Conservation (phyloP, 768 basidiomycete genomes). For the Xerocomellus amylosporus region DNA sequence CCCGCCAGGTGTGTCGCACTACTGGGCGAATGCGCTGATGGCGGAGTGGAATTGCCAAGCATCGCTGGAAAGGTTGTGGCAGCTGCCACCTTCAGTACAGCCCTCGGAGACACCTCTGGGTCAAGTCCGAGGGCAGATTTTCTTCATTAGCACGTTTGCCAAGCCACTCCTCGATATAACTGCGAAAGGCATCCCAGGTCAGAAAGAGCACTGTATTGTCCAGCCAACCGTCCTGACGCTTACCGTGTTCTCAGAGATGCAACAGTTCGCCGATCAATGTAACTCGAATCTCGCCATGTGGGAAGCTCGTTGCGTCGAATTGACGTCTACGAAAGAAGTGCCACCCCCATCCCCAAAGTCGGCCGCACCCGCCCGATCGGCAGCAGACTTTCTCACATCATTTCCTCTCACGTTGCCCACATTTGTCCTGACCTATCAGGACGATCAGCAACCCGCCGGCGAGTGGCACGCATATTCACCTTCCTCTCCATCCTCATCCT, state of each 20-base stretch:
- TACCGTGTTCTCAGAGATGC: constrained; percentile 51
- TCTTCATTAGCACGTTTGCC: constrained; percentile 81
- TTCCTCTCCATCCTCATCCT: constrained; percentile 30
- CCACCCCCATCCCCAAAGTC: background rate
- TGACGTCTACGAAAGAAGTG: constrained; percentile 29
- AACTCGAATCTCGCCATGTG: constrained; percentile 67
- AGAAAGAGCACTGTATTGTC: constrained; percentile 13
- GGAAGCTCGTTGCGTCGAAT: constrained; percentile 48
- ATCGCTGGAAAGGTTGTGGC: constrained; percentile 74
- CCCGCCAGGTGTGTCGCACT: constrained; percentile 85
- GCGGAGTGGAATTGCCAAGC: constrained; percentile 92
- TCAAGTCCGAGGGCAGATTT: constrained; percentile 83
- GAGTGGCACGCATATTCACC: constrained; percentile 31
- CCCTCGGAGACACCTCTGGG: constrained; percentile 49
- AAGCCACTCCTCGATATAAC: constrained; percentile 81
- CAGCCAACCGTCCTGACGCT: constrained; percentile 8
- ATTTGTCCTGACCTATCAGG: constrained; percentile 31
- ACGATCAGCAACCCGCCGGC: constrained; percentile 20
- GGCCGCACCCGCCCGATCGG: constrained; percentile 31
- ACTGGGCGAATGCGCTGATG: constrained; percentile 88
- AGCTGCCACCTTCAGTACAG: constrained; percentile 59
- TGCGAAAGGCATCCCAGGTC: constrained; percentile 71
- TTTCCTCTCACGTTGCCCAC: constrained; percentile 58
- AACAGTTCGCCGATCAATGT: constrained; percentile 64
- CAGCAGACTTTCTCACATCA: constrained; percentile 48